Conservation (phyloP, 2,329 filamentous ascomycete genomes). For the Ascochyta rabiei region DNA sequence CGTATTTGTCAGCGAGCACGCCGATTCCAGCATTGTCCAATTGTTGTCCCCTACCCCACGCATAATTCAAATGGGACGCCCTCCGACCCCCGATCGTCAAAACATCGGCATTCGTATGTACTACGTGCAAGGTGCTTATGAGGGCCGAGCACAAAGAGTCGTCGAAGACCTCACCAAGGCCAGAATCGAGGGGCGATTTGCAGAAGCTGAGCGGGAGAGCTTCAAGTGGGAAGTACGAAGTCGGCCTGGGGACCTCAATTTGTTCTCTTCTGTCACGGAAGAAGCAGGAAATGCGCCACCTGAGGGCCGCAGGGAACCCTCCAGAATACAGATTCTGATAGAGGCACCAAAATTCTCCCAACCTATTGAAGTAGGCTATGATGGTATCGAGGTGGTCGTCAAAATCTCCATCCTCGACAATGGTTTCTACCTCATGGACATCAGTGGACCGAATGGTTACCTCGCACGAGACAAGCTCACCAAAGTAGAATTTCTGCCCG, state of each 20-base stretch:
- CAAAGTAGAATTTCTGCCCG: slow-evolving; percentile 73
- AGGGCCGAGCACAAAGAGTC: slow-evolving; percentile 76
- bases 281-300: slow-evolving; percentile 67
- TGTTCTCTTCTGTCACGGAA: slow-evolving; percentile 73
- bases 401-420: slow-evolving; percentile 64
- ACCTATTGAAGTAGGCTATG: slow-evolving; percentile 49
- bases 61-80: slow-evolving; percentile 34
- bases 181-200: slow-evolving; percentile 81
- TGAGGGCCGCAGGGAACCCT: slow-evolving; percentile 70
- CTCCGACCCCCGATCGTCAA: slow-evolving; percentile 41
- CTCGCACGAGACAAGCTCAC: slow-evolving; percentile 76
- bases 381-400: slow-evolving; percentile 72
- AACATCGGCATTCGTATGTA: slow-evolving; percentile 57
- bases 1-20: slow-evolving; percentile 71
- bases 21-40: slow-evolving; percentile 68
- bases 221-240: slow-evolving; percentile 80
- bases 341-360: slow-evolving; percentile 72
- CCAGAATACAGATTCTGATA: slow-evolving; percentile 73
- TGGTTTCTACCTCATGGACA: slow-evolving; percentile 61
- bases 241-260: slow-evolving; percentile 59
- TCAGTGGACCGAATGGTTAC: slow-evolving; percentile 71
- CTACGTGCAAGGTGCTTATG: slow-evolving; percentile 74
- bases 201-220: slow-evolving; percentile 81
- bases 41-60: slow-evolving; percentile 63
- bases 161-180: slow-evolving; percentile 88